Base-by-base conservation (phyloP, 1,284 basidiomycete genomes). In the Pascua guehoae region DNA sequence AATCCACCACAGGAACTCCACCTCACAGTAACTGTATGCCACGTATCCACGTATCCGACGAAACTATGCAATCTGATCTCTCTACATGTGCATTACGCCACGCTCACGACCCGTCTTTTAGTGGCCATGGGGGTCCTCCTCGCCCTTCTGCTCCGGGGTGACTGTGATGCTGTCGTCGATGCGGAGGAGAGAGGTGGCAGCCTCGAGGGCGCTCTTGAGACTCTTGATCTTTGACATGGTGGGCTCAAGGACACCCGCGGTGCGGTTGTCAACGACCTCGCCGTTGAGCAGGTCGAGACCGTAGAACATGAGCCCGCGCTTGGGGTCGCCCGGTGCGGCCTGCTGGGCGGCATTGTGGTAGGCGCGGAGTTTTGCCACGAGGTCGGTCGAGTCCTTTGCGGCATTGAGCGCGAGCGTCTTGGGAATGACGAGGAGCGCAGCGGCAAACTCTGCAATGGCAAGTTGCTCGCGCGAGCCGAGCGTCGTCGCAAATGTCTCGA, bases 401-500 rank as follows among this genome's bases (percentile, higher is more conserved):
- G 96, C 96, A 74, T 99, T 99, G 61, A 98, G 90, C 2, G 96
- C 89, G 18, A 99, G 86, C 18, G 89, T 93, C 81, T 98, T 98
- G 61, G 95, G 94, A 67, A 99, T 98, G 16, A 94, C 85, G 43
- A 98, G 82, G 52, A 99, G 83, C 5, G 96, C 91, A 66, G 85
- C 83, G 40, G 96, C 95, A 74, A 98, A 98, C 77, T 99, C 96
- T 41, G 95, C 96, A 68, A 99, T 98, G 36, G 96, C 96, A 47
- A 99, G 83, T 78, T 99, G 96, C 79, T 99, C 96, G 68, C 96
- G 84, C 38, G 94, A 98, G 46, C 95, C 95, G 71, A 96, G 80
- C 17, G 94, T 98, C 8, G 92, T 97, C 2, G 96, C 96, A 81
- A 98, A 99, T 80, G 98, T 99, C 77, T 99, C 96, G 55, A 98